Conservation (phyloP, 768 basidiomycete genomes). For the Amanita pseudoporphyria region DNA sequence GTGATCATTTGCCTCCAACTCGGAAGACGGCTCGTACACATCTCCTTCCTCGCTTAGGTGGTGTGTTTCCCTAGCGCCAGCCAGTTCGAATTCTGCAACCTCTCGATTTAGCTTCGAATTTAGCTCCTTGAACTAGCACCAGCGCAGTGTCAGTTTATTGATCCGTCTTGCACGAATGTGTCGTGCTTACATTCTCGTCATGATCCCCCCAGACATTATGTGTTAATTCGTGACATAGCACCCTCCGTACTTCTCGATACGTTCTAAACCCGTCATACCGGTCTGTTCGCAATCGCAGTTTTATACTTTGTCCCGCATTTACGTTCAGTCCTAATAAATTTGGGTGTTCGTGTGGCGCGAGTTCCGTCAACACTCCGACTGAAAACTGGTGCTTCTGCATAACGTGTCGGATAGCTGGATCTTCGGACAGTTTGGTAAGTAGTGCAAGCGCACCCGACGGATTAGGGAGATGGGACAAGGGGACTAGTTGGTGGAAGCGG, state of each 20-base stretch:
- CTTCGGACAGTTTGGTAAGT: constrained; percentile 51
- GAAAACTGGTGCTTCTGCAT: constrained; percentile 64
- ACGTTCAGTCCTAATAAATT: constrained; percentile 61
- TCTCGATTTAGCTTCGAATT: constrained; percentile 70
- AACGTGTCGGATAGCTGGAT: constrained; percentile 59
- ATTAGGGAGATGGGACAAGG: constrained; percentile 56
- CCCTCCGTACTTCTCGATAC: constrained; percentile 54
- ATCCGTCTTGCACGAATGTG: background rate
- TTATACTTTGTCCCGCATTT: constrained; percentile 52
- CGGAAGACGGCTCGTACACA: constrained; percentile 43
- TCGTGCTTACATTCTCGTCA: constrained; percentile 52
- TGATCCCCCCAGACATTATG: constrained; percentile 72
- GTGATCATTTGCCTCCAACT: constrained; percentile 47
- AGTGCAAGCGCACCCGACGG: constrained; percentile 46
- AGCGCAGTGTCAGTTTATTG: background rate
- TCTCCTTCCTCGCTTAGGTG: constrained; percentile 29
- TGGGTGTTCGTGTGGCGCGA: constrained; percentile 71
- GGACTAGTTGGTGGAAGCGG: constrained; percentile 55
- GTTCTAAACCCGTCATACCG: constrained; percentile 62
- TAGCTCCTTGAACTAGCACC: constrained; percentile 56
- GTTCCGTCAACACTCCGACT: constrained; percentile 64
- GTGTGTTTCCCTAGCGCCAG: constrained; percentile 43
- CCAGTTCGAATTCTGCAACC: constrained; percentile 57
- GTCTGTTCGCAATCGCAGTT: constrained; percentile 61
- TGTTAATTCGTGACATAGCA: constrained; percentile 69